Evolutionary conservation across 2,329 filamentous ascomycete genomes (phyloP).

Genomic region (Ploettnerulaceae sp.): DNA sequence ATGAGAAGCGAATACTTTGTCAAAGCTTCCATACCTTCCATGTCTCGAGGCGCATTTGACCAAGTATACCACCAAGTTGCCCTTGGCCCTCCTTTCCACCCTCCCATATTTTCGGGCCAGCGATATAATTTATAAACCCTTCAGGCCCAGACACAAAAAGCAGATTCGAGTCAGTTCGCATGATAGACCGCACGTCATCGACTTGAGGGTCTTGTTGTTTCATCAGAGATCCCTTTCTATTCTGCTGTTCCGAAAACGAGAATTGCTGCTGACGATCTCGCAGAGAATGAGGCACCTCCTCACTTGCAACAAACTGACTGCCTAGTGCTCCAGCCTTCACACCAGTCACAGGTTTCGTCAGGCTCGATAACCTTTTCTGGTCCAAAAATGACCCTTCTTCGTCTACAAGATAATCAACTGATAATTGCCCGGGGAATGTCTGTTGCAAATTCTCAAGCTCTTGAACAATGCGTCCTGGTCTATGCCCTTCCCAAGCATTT

Average conservation of each 20-base stretch:
- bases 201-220: background rate
- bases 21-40: constrained; percentile 37
- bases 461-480: constrained; percentile 48
- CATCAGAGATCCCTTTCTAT: no score
- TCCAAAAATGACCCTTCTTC: constrained; percentile 67
- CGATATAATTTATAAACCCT: constrained; percentile 77
- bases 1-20: constrained; percentile 1
- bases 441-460: constrained; percentile 60
- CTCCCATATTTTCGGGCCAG: constrained; percentile 73
- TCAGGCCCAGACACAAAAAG: constrained; percentile 88
- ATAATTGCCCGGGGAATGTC: constrained; percentile 51
- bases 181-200: constrained; percentile 9
- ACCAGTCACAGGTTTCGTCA: constrained; percentile 24
- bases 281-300: no score
- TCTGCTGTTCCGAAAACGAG: no score
- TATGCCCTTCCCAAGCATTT: constrained; percentile 11
- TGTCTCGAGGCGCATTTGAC: constrained; percentile 44
- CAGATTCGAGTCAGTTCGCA: constrained; percentile 43
- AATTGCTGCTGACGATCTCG: no score
- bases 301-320: no score
- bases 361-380: constrained; percentile 43
- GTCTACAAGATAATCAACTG: constrained; percentile 74
- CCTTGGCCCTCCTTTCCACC: constrained; percentile 72
- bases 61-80: constrained; percentile 62
- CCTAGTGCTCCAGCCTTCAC: constrained; percentile 24